Base-by-base conservation (phyloP, 1,139 yeast species). In the Nakaseomyces glabratus region DNA sequence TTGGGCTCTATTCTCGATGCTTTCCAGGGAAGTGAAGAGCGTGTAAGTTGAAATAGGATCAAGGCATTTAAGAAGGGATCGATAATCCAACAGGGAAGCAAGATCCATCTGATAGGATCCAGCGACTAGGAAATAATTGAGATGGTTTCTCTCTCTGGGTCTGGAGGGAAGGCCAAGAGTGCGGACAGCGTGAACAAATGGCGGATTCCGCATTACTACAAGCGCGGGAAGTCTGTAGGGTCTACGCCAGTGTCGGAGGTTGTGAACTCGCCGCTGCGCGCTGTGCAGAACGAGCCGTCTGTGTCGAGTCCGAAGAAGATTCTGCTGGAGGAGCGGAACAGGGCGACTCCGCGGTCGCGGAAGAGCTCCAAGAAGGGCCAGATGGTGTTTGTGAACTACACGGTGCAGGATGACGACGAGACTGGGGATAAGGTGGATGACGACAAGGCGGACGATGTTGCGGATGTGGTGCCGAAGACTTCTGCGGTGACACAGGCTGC, bases 321-420 rank as follows among this genome's bases (percentile, higher is more conserved):
- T 10, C 40, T 50, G 29, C 24, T 52, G 26, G 55, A 51, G 13
- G 56, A 51, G 18, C 40, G 46, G 24, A 38, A 32, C 16, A 39
- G 44, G 31, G 33, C 42, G 13, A 40, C 30, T 1, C 30, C 30
- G 14, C 4, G 30, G 15, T 26, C 47, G 31, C 39, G 44, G 25
- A 45, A 42, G 34, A 25, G 39, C 3, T 47, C 43, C 31, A 50
- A 47, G 32, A 49, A 46, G 31, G 51, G 51, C 11, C 51, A 47
- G 28, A 53, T 55, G 57, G 57, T 54, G 4, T 55, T 55, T 36
- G 60, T 55, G 6, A 55, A 55, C 38, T 55, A 53, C 34, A 53
- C 58, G 14, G 58, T 55, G 8, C 57, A 52, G 30, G 58, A 54
- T 6, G 33, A 31, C 8, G 24, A 31, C 8, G 7, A 14, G n/a